These are phyloP conservation scores for Cytospora paraplurivora DNA, from an alignment of 2,329 filamentous ascomycete species.

Conservation along the genomic window DNA sequence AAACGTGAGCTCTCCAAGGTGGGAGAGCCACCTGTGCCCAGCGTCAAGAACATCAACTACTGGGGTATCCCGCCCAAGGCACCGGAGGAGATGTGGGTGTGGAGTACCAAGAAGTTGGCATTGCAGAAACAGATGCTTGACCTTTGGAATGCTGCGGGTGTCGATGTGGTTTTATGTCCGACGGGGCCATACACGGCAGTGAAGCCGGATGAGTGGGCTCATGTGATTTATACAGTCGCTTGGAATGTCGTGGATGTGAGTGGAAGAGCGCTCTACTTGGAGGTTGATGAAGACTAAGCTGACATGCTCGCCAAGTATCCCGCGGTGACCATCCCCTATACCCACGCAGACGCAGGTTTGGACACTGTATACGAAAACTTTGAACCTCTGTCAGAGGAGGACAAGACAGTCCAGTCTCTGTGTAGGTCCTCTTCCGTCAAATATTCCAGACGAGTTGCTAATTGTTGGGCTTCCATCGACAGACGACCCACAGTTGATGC, in stretches of 20 bases:
- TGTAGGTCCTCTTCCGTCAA: conserved; percentile 31
- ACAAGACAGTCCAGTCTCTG: conserved; percentile 36
- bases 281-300: background rate
- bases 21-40: conserved; percentile 38
- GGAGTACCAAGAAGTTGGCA: conserved; percentile 38
- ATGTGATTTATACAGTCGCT: conserved; percentile 40
- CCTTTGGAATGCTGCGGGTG: conserved; percentile 38
- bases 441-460: background rate
- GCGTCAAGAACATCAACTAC: conserved; percentile 40
- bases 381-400: conserved; percentile 33
- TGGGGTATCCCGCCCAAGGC: conserved; percentile 38
- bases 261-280: background rate
- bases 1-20: conserved; percentile 36
- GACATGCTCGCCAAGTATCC: conserved; percentile 35
- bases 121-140: conserved; percentile 42
- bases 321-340: conserved; percentile 38
- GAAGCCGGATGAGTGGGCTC: conserved; percentile 38
- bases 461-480: background rate
- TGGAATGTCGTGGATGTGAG: conserved; percentile 41
- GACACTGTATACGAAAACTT: conserved; percentile 36
- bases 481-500: conserved; percentile 41
- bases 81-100: conserved; percentile 39
- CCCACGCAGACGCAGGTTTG: conserved; percentile 35
- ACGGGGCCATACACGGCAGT: conserved; percentile 39
- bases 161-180: conserved; percentile 37